These are phyloP conservation scores for Chaetomium cochliodes DNA, from an alignment of 495 filamentous ascomycete genomes.

Conservation along the genomic window DNA sequence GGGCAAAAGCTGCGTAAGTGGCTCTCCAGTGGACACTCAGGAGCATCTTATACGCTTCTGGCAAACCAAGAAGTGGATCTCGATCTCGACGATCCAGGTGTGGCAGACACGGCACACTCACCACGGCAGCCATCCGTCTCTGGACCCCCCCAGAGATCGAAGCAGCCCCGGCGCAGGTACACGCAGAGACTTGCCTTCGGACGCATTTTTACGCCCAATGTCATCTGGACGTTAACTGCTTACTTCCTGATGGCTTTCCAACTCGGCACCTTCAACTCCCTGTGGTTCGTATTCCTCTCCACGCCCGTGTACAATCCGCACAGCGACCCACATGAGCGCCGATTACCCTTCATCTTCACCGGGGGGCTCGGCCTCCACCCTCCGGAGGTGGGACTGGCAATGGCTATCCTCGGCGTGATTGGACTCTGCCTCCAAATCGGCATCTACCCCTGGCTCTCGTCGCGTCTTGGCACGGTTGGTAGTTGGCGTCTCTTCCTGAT, in stretches of 20 bases:
- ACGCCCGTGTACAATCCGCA: constrained; percentile 65
- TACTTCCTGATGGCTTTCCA: constrained; percentile 73
- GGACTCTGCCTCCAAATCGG: constrained; percentile 76
- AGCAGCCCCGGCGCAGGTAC: constrained; percentile 33
- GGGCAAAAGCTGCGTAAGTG: constrained; percentile 33
- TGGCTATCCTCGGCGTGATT: constrained; percentile 73
- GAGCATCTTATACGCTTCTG: constrained; percentile 24
- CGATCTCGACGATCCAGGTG: constrained; percentile 34
- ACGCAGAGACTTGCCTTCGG: constrained; percentile 60
- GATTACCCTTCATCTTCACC: constrained; percentile 74
- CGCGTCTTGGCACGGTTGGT: constrained; percentile 63
- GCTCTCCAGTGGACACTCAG: constrained; percentile 15
- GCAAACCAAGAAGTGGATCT: constrained; percentile 20
- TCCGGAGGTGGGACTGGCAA: constrained; percentile 70
- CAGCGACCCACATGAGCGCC: constrained; percentile 31
- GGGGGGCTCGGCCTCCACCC: constrained; percentile 78
- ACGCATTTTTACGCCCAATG: constrained; percentile 76
- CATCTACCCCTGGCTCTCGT: constrained; percentile 68
- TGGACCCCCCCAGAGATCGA: constrained; percentile 9
- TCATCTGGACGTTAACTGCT: constrained; percentile 60
- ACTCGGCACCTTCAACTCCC: constrained; percentile 77
- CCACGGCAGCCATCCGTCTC: constrained; percentile 16
- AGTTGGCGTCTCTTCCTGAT: constrained; percentile 67
- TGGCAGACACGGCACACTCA: constrained; percentile 12
- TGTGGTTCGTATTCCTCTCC: constrained; percentile 83